A percentile compares a stretch with the other conserved stretches of the same genome.
Conservation (phyloP, 192 early-diverging fungal genomes). For the Entomortierella chlamydospora region DNA sequence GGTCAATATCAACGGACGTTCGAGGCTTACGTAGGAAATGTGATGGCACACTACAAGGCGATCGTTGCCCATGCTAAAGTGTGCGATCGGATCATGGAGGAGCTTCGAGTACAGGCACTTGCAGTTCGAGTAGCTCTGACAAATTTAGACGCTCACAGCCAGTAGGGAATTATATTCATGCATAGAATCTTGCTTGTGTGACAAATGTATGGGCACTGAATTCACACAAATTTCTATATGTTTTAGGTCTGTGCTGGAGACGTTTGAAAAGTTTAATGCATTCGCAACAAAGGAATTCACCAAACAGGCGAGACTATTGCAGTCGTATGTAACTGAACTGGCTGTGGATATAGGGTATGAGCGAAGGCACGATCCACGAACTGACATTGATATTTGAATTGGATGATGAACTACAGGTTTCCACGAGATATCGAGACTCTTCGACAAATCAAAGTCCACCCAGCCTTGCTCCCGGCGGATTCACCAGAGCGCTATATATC, state of each 20-base stretch:
- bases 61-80: constrained; percentile 50
- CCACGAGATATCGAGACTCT: constrained; percentile 56
- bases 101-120: constrained; percentile 61
- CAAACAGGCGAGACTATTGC: constrained; percentile 43
- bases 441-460: constrained; percentile 60
- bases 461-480: constrained; percentile 43
- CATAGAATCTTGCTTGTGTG: neutral
- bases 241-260: constrained; percentile 55
- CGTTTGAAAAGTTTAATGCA: constrained; percentile 54
- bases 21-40: constrained; percentile 27
- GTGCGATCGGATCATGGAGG: constrained; percentile 56
- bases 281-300: constrained; percentile 57
- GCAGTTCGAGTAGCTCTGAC: constrained; percentile 63
- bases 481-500: constrained; percentile 45
- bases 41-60: constrained; percentile 44
- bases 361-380: neutral
- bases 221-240: neutral
- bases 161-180: too few relatives aligned
- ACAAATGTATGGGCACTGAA: neutral
- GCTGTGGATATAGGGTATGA: neutral
- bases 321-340: constrained; percentile 33
- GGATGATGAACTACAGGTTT: constrained; percentile 27
- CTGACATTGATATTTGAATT: constrained; percentile 16
- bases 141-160: constrained; percentile 62
- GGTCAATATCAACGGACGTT: constrained; percentile 33